phyloP scores from a whole-genome alignment of 1,139 yeast species.

The Yamadazyma diospyri region DNA sequence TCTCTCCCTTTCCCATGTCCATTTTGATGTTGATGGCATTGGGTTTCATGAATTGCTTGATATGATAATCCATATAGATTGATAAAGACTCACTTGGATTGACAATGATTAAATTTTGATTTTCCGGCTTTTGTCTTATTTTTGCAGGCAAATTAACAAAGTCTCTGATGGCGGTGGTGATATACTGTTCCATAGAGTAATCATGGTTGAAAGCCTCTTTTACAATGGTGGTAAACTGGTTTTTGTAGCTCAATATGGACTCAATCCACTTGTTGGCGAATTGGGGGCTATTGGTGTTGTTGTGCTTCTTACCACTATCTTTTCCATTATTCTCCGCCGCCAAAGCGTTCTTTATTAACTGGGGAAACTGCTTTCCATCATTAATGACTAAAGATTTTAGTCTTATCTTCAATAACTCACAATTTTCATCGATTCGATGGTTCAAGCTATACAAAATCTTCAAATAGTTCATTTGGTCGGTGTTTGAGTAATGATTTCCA shows the following conservation, averaged over 20 bases:
- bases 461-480: conserved; percentile 24
- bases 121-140: conserved; percentile 6
- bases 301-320: conserved; percentile 5
- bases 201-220: conserved; percentile 48
- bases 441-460: conserved; percentile 48
- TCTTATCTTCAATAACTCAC: conserved; percentile 46
- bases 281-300: conserved; percentile 21
- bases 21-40: conserved; percentile 5
- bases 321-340: conserved; percentile 12
- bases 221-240: conserved; percentile 49
- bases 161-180: conserved; percentile 60
- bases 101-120: conserved; percentile 27
- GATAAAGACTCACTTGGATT: conserved; percentile 74
- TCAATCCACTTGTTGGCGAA: conserved; percentile 74
- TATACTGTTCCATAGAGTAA: conserved; percentile 47
- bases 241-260: conserved; percentile 50
- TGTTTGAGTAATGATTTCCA: background rate
- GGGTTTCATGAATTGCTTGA: conserved; percentile 47
- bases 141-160: conserved; percentile 46
- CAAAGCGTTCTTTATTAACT: conserved; percentile 22
- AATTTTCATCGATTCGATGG: conserved; percentile 51
- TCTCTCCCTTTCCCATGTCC: background rate
- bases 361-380: conserved; percentile 33
- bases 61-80: conserved; percentile 67
- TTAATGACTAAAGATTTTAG: conserved; percentile 46